phyloP scores from a whole-genome alignment of 805 yeast genomes.

The Candida michaelii region DNA sequence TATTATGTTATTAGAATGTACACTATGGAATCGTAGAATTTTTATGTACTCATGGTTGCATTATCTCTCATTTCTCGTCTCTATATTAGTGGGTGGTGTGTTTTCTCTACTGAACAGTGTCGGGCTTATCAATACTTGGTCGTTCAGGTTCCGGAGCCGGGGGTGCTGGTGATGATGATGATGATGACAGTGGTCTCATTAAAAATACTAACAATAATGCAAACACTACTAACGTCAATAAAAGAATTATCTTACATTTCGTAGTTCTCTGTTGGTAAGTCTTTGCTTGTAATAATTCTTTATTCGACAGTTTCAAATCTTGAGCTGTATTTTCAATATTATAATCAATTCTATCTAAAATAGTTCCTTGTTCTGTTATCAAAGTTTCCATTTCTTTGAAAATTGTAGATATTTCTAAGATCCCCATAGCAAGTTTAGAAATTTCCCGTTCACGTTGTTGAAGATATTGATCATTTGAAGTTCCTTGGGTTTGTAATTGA shows the following conservation, averaged over 20 bases:
- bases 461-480: constrained; percentile 32
- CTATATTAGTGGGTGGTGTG: too few species aligned
- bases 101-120: too few species aligned
- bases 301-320: constrained; percentile 73
- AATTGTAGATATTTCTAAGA: constrained; percentile 87
- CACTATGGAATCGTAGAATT: too few species aligned
- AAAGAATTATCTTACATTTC: constrained; percentile 83
- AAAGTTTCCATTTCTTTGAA: constrained; percentile 90
- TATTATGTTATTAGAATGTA: constrained; percentile 34
- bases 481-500: constrained; percentile 18
- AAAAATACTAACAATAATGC: constrained; percentile 69
- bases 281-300: constrained; percentile 74
- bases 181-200: constrained; percentile 51
- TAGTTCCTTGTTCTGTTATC: constrained; percentile 93
- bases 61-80: too few species aligned
- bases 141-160: constrained; percentile 1
- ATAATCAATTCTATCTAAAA: constrained; percentile 91
- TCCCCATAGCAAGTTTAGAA: constrained; percentile 88
- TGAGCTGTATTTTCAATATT: constrained; percentile 79
- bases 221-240: constrained; percentile 68
- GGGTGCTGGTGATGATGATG: background rate
- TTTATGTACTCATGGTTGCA: too few species aligned
- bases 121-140: constrained; percentile 15
- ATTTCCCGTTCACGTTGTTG: constrained; percentile 87
- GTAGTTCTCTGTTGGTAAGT: constrained; percentile 83